A percentile compares a stretch with the other conserved stretches of the same genome.
Evolutionary conservation across 140 eudicot species (phyloP).

Genomic region (Anethum foeniculum): DNA sequence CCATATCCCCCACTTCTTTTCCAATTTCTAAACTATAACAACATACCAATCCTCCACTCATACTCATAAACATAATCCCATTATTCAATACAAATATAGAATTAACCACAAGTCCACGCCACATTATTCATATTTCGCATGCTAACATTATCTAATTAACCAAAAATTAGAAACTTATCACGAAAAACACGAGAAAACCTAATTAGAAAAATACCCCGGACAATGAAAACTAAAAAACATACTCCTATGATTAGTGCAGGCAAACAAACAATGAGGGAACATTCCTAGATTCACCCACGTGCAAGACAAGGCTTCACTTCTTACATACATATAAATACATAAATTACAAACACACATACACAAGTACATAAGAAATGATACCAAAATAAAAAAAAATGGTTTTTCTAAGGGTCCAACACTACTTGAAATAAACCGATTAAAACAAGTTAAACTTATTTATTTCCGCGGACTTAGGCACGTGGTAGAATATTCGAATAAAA

Average conservation of each 20-base stretch:
- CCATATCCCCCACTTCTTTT: slow-evolving; percentile 7
- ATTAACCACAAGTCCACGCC: neutral
- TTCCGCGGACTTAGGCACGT: too few relatives aligned
- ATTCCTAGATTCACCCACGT: slow-evolving; percentile 32
- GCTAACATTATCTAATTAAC: neutral
- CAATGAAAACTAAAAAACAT: slow-evolving; percentile 13
- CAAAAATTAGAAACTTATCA: too few relatives aligned
- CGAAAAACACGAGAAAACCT: too few relatives aligned
- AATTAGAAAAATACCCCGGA: neutral
- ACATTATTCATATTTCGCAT: neutral
- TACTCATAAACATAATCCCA: neutral
- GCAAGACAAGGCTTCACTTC: neutral
- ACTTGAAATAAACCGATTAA: too few relatives aligned
- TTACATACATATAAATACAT: neutral
- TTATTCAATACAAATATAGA: neutral
- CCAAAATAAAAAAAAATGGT: too few relatives aligned
- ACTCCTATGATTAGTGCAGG: too few relatives aligned
- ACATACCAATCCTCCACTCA: neutral
- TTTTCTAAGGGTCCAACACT: too few relatives aligned
- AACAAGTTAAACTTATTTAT: too few relatives aligned
- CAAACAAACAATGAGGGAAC: neutral
- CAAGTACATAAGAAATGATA: neutral
- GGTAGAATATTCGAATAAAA: too few relatives aligned
- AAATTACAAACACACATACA: neutral
- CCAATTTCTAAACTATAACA: slow-evolving; percentile 6